Conservation (phyloP, 2,329 filamentous ascomycete genomes). For the Xenoacremonium recifei region DNA sequence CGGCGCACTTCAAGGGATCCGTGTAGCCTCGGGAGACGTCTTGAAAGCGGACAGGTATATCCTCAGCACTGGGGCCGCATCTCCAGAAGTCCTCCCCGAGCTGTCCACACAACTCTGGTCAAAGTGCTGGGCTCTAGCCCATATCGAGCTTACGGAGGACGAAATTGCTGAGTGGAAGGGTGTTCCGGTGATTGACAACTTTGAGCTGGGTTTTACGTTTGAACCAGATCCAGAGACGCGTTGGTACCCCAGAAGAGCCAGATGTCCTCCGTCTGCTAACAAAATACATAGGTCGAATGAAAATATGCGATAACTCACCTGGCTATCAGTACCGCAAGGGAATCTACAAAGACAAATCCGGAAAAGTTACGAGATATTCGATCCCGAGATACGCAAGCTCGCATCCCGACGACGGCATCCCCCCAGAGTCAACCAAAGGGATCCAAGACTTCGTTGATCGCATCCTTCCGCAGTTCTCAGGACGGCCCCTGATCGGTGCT, state of each 20-base stretch:
- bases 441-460: slow-evolving; percentile 9
- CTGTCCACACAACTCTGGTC: slow-evolving; percentile 10
- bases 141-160: slow-evolving; percentile 11
- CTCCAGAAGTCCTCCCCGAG: slow-evolving; percentile 9
- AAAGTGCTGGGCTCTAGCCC: slow-evolving; percentile 12
- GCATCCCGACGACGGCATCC: slow-evolving; percentile 9
- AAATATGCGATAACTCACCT: slow-evolving; percentile 13
- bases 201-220: slow-evolving; percentile 12
- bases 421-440: slow-evolving; percentile 2
- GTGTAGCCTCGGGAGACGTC: slow-evolving; percentile 6
- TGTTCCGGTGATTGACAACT: slow-evolving; percentile 10
- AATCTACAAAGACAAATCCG: slow-evolving; percentile 1
- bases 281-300: slow-evolving; percentile 3
- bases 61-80: slow-evolving; percentile 10
- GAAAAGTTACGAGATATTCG: slow-evolving; percentile 3
- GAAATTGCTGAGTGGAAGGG: slow-evolving; percentile 10
- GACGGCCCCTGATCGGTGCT: slow-evolving; percentile 19
- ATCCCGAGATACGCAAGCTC: slow-evolving; percentile 10
- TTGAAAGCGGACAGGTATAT: slow-evolving; percentile 9
- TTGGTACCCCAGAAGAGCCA: slow-evolving; percentile 1
- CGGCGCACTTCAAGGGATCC: slow-evolving; percentile 4
- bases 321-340: slow-evolving; percentile 10
- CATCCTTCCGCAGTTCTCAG: slow-evolving; percentile 23
- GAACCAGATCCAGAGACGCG: slow-evolving; percentile 12
- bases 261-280: background rate